phyloP scores from a whole-genome alignment of 495 filamentous ascomycete species.

The Aspergillus incahuasiensis region DNA sequence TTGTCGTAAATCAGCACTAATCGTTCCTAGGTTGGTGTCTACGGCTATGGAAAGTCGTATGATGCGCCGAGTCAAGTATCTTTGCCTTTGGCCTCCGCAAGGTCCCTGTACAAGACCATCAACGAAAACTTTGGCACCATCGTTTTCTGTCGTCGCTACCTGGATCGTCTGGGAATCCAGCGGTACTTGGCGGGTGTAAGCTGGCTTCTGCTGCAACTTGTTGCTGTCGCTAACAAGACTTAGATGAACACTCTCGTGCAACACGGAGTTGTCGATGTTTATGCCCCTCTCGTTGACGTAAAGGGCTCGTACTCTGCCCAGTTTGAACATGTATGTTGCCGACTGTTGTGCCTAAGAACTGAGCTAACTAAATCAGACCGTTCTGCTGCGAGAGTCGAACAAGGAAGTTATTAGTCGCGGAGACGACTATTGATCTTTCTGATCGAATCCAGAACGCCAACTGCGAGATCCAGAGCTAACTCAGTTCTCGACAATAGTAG shows the following conservation, averaged over 20 bases:
- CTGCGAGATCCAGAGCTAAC: neutral
- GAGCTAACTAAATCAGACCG: constrained; percentile 30
- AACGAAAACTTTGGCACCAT: constrained; percentile 61
- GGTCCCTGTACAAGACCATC: constrained; percentile 54
- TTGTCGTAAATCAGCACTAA: neutral
- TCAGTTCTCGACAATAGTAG: neutral
- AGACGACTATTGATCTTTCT: constrained; percentile 40
- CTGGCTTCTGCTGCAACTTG: neutral
- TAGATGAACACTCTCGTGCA: constrained; percentile 50
- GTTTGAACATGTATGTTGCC: constrained; percentile 53
- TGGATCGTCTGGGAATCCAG: constrained; percentile 58
- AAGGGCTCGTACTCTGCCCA: constrained; percentile 56
- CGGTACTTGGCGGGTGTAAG: constrained; percentile 57
- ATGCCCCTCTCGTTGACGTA: constrained; percentile 50
- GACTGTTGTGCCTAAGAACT: neutral
- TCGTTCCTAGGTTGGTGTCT: constrained; percentile 28
- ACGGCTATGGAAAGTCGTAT: constrained; percentile 48
- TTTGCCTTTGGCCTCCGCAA: constrained; percentile 52
- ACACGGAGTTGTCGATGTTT: constrained; percentile 50
- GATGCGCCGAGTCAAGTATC: constrained; percentile 43
- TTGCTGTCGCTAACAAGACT: neutral
- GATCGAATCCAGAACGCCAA: neutral
- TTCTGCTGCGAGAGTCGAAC: constrained; percentile 37
- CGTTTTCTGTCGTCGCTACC: constrained; percentile 58
- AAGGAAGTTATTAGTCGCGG: constrained; percentile 47